Conservation (phyloP, 2,329 filamentous ascomycete species). For the Microdochium paspali region DNA sequence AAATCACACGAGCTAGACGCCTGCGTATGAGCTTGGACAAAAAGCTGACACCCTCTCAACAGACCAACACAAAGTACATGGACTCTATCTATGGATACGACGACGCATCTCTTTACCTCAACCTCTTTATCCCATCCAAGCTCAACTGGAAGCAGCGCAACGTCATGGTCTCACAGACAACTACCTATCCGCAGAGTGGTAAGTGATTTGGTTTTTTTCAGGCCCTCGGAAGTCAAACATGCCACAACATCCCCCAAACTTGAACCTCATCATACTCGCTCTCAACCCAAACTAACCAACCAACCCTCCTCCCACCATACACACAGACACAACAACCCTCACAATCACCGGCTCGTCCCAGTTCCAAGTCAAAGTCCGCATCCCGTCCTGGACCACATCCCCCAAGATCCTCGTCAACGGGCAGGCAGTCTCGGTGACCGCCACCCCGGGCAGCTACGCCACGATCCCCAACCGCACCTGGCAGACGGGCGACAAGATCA, state of each 20-base stretch:
- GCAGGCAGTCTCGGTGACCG: constrained; percentile 12
- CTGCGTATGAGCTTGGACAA: too few species aligned
- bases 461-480: constrained; percentile 26
- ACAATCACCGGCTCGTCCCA: constrained; percentile 21
- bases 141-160: constrained; percentile 30
- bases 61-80: constrained; percentile 41
- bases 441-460: constrained; percentile 28
- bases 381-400: constrained; percentile 31
- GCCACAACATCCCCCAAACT: too few species aligned
- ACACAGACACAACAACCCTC: constrained; percentile 28
- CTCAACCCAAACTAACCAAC: too few species aligned
- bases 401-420: constrained; percentile 33
- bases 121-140: constrained; percentile 36
- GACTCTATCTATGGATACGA: constrained; percentile 42
- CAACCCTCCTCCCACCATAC: too few species aligned
- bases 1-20: too few species aligned
- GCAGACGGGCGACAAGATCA: constrained; percentile 30
- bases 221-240: too few species aligned
- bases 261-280: too few species aligned
- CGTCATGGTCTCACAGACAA: constrained; percentile 31
- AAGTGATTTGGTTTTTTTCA: background rate
- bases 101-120: constrained; percentile 31
- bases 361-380: constrained; percentile 28
- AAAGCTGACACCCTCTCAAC: background rate
- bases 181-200: constrained; percentile 23